A percentile compares a stretch with the other conserved stretches of the same genome.
These are phyloP conservation scores for Raffaelea arxii DNA, from an alignment of 2,329 filamentous ascomycete species.

Conservation along the genomic window DNA sequence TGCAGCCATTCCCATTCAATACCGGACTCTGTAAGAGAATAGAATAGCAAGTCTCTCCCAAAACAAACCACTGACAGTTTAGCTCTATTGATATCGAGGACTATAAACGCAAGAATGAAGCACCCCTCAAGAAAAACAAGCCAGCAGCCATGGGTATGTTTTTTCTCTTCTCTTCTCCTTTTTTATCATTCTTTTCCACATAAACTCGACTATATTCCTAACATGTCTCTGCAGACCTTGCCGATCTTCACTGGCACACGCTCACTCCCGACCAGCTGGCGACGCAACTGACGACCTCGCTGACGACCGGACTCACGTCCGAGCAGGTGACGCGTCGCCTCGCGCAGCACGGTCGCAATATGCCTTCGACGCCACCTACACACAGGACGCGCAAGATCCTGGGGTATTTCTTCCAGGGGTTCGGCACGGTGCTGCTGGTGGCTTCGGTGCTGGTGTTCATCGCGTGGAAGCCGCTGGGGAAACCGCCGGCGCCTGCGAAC, in stretches of 20 bases:
- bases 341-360: constrained; percentile 56
- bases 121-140: constrained; percentile 32
- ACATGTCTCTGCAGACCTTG: constrained; percentile 36
- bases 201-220: not conserved
- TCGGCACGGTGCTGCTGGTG: constrained; percentile 59
- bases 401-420: constrained; percentile 69
- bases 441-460: constrained; percentile 66
- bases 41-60: no score
- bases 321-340: constrained; percentile 46
- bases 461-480: constrained; percentile 64
- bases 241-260: constrained; percentile 58
- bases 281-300: constrained; percentile 46
- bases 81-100: constrained; percentile 49
- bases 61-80: no score
- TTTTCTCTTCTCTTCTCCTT: not conserved
- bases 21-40: constrained; percentile 39
- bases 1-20: constrained; percentile 40
- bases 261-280: constrained; percentile 48
- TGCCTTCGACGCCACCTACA: constrained; percentile 55
- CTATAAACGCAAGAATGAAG: constrained; percentile 32
- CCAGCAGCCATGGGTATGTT: constrained; percentile 4
- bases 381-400: constrained; percentile 47
- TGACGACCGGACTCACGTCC: constrained; percentile 46
- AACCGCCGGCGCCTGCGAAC: constrained; percentile 62
- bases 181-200: not conserved